Percentiles rank a stretch among this genome's conserved stretches.
phyloP scores from a whole-genome alignment of 148 eudicot genomes.

The Chenopodium suecicum region DNA sequence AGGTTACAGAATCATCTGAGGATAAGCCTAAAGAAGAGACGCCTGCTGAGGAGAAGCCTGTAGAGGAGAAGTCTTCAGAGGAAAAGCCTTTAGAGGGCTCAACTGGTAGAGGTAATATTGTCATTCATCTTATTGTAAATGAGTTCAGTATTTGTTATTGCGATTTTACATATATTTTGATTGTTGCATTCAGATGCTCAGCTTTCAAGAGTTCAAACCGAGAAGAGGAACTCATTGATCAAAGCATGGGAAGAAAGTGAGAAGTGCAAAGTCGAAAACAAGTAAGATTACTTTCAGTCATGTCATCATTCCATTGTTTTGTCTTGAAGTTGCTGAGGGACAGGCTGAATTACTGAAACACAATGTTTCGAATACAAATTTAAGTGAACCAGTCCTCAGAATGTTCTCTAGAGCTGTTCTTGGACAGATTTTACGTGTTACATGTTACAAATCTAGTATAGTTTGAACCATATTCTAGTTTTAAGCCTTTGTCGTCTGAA shows the following conservation, averaged over 20 bases:
- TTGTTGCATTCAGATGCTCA: slow-evolving; percentile 51
- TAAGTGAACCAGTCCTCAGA: too few species aligned
- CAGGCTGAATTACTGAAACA: too few species aligned
- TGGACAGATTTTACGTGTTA: too few species aligned
- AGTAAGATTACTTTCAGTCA: slow-evolving; percentile 41
- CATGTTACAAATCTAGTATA: neutral
- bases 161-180: neutral
- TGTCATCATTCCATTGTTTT: too few species aligned
- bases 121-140: neutral
- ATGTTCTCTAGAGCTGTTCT: too few species aligned
- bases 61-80: slow-evolving; percentile 43
- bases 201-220: slow-evolving; percentile 64
- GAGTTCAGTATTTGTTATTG: neutral
- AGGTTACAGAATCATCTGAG: slow-evolving; percentile 36
- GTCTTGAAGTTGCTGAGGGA: too few species aligned
- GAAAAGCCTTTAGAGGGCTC: slow-evolving; percentile 42
- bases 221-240: slow-evolving; percentile 74
- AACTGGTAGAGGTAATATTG: slow-evolving; percentile 56
- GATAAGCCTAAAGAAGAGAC: slow-evolving; percentile 29
- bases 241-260: slow-evolving; percentile 98
- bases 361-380: too few species aligned
- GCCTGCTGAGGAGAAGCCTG: slow-evolving; percentile 20
- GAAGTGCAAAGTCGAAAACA: slow-evolving; percentile 79
- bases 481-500: neutral
- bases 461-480: neutral